Percentiles rank a stretch among this genome's conserved stretches.
phyloP scores from a whole-genome alignment of 257 asterid species.

The Ajuga chamaepitys region DNA sequence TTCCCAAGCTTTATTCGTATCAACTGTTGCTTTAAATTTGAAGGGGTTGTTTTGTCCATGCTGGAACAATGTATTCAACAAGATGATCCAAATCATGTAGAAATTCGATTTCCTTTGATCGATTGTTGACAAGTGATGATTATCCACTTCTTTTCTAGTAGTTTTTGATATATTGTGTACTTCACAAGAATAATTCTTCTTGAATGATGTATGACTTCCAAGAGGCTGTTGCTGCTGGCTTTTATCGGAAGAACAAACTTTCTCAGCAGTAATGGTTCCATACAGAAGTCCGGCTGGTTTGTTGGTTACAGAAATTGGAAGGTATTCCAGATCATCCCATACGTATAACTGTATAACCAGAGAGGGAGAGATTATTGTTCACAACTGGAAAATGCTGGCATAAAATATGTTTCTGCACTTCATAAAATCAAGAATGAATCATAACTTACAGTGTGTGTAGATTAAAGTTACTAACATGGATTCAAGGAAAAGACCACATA shows the following conservation, averaged over 20 bases:
- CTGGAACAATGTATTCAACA: slow-evolving; percentile 40
- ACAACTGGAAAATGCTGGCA: not conserved
- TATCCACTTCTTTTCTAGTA: not conserved
- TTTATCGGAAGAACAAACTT: slow-evolving; percentile 38
- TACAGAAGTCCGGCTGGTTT: slow-evolving; percentile 56
- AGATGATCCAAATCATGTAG: slow-evolving; percentile 46
- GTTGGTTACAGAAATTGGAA: slow-evolving; percentile 48
- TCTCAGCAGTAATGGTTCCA: slow-evolving; percentile 52
- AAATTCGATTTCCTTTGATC: slow-evolving; percentile 20
- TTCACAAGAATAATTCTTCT: not conserved
- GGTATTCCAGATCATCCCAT: slow-evolving; percentile 52
- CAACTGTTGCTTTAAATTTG: slow-evolving; percentile 38
- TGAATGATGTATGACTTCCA: not conserved
- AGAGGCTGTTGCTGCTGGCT: slow-evolving; percentile 20
- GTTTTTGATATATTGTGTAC: not conserved
- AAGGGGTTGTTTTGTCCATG: slow-evolving; percentile 51
- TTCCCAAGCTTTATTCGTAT: slow-evolving; percentile 40
- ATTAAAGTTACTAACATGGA: not conserved
- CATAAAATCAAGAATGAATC: not conserved
- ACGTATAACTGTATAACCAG: slow-evolving; percentile 49
- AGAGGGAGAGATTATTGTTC: not conserved
- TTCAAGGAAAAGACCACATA: not conserved
- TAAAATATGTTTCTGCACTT: too few relatives aligned
- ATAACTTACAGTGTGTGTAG: not conserved
- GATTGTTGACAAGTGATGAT: not conserved